These are phyloP conservation scores for Pulveroboletus sp. DNA, from an alignment of 768 basidiomycete genomes.

Conservation along the genomic window DNA sequence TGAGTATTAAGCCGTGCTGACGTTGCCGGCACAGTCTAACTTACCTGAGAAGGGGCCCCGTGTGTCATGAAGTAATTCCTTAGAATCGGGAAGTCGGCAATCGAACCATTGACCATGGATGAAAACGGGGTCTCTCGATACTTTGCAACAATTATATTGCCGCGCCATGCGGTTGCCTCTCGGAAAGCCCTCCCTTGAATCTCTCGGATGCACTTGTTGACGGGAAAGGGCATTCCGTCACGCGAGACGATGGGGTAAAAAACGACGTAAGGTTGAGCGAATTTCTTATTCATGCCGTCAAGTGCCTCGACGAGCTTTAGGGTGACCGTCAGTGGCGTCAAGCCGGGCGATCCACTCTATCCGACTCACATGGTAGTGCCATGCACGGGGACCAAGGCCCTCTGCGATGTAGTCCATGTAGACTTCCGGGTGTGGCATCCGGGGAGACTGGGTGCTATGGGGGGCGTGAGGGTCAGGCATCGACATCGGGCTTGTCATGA, in stretches of 20 bases:
- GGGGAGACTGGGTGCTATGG: slow-evolving; percentile 44
- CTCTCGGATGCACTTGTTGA: slow-evolving; percentile 72
- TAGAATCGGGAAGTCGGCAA: slow-evolving; percentile 79
- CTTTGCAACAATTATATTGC: slow-evolving; percentile 75
- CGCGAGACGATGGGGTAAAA: slow-evolving; percentile 75
- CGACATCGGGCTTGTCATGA: slow-evolving; percentile 64
- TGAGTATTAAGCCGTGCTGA: slow-evolving; percentile 14
- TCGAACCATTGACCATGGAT: slow-evolving; percentile 65
- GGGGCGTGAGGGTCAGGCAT: slow-evolving; percentile 41
- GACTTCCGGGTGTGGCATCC: slow-evolving; percentile 78
- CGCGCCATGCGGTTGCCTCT: slow-evolving; percentile 70
- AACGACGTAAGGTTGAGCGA: slow-evolving; percentile 73
- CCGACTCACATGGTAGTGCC: slow-evolving; percentile 65
- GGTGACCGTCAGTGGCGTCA: slow-evolving; percentile 16
- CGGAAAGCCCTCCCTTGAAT: slow-evolving; percentile 61
- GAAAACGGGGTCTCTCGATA: slow-evolving; percentile 45
- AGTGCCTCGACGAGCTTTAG: slow-evolving; percentile 65
- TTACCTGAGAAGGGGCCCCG: slow-evolving; percentile 42
- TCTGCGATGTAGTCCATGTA: slow-evolving; percentile 86
- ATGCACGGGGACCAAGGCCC: slow-evolving; percentile 58
- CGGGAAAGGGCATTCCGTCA: slow-evolving; percentile 76
- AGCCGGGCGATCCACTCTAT: slow-evolving; percentile 11
- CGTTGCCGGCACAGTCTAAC: slow-evolving; percentile 25
- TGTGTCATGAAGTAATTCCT: slow-evolving; percentile 76
- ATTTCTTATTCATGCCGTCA: slow-evolving; percentile 76